phyloP scores from a whole-genome alignment of 768 basidiomycete species.

The Termitomyces sp. region DNA sequence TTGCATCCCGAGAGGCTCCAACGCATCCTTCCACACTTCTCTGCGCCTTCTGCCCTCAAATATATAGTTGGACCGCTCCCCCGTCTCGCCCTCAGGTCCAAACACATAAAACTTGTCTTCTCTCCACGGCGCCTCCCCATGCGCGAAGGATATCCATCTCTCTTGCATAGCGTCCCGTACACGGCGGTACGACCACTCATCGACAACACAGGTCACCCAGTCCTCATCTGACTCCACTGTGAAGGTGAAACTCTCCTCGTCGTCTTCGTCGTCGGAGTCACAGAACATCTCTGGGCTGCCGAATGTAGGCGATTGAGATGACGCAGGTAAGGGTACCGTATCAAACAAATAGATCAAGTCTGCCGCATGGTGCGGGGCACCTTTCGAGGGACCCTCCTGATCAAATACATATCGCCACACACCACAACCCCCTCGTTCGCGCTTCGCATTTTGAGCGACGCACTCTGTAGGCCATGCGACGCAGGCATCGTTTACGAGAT shows the following conservation, averaged over 20 bases:
- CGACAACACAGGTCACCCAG: constrained; percentile 56
- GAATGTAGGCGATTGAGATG: constrained; percentile 13
- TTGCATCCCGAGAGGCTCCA: constrained; percentile 62
- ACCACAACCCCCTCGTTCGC: constrained; percentile 46
- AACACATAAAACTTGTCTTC: constrained; percentile 71
- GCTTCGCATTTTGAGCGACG: constrained; percentile 43
- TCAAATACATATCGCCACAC: constrained; percentile 83
- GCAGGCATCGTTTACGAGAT: constrained; percentile 69
- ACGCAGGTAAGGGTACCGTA: constrained; percentile 53
- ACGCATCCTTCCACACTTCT: constrained; percentile 55
- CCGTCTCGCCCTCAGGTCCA: constrained; percentile 77
- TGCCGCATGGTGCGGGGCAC: constrained; percentile 61
- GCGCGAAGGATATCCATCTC: constrained; percentile 69
- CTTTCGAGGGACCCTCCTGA: constrained; percentile 65
- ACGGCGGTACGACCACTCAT: constrained; percentile 59
- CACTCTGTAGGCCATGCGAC: constrained; percentile 76
- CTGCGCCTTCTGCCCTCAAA: constrained; percentile 61
- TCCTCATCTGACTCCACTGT: constrained; percentile 23
- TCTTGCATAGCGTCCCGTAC: constrained; percentile 70
- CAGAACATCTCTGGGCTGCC: constrained; percentile 23
- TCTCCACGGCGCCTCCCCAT: constrained; percentile 69
- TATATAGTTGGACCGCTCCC: constrained; percentile 59
- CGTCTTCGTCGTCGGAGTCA: constrained; percentile 28
- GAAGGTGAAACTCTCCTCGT: constrained; percentile 26
- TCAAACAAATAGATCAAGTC: constrained; percentile 79